Base-by-base conservation (phyloP, 2,329 filamentous ascomycete species). In the Trichoderma citrinoviride region DNA sequence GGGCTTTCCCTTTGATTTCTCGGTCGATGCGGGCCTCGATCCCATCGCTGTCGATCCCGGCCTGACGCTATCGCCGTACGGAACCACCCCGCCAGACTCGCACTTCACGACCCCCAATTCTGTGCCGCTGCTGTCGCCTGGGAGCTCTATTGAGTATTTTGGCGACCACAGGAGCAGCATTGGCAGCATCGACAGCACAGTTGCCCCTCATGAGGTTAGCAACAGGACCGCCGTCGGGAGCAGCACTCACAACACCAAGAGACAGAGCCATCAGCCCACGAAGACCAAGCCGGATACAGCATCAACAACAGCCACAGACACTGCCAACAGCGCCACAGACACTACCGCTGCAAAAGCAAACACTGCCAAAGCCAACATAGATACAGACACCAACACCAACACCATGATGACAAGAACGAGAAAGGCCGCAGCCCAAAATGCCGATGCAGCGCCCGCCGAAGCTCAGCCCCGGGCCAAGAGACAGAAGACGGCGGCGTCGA, bases 141-240 rank as follows among this genome's bases (percentile, higher is more conserved):
- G 27, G 17, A 66, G 65, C 65, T 66, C 60, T 19, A 29, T 57
- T 21, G 65, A 66, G 21, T 64, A 58, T 19, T 66, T 66, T 49
- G 61, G 27, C 17, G 60, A 64, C 53, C 47, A 61, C 10, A 44
- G 57, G 27, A 58, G 44, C 33, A 62, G 64, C 64, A 61, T 65
- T 27, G 58, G 58, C 47, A 53, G 64, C 15, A 29, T 52, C 27
- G 58, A 60, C 19, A 41, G 46, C 7, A 49, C 58, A 6, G 27
- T 65, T 27, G 57, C 52, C 47, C 56, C 56, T 12, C 52, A 50
- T 54, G 64, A 65, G 27, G 55, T 58, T 44, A n/a, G 55, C 47
- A n/a, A 47, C 33, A 40, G 23, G 43, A 12, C 61, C 53, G 52
- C 27, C 53, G 7, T 14, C 33, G 49, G 52, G 14, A 29, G 12